These are phyloP conservation scores for Metschnikowia orientalis DNA, from an alignment of 805 yeast species.

Conservation along the genomic window DNA sequence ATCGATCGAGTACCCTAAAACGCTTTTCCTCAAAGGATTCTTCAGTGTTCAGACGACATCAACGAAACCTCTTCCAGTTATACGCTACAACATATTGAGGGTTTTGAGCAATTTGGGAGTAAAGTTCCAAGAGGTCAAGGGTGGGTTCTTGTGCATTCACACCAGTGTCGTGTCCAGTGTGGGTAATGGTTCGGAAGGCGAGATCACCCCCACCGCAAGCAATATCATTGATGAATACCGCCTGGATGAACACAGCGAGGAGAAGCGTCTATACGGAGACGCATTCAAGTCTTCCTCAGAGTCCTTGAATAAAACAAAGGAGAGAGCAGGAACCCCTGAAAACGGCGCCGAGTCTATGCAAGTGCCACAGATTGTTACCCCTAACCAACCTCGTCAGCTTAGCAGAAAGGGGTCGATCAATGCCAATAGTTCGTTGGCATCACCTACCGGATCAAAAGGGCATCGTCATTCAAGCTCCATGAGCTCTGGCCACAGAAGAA, in stretches of 20 bases:
- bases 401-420: slow-evolving; percentile 39
- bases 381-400: slow-evolving; percentile 20
- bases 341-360: slow-evolving; percentile 2
- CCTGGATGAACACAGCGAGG: slow-evolving; percentile 25
- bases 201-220: slow-evolving; percentile 15
- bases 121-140: slow-evolving; percentile 81
- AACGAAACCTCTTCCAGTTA: slow-evolving; percentile 84
- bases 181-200: slow-evolving; percentile 8
- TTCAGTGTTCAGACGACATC: slow-evolving; percentile 94
- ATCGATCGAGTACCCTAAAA: slow-evolving; percentile 88
- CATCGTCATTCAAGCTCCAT: slow-evolving; percentile 39
- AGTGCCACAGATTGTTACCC: slow-evolving; percentile 15
- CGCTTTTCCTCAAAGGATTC: slow-evolving; percentile 86
- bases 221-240: slow-evolving; percentile 17
- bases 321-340: slow-evolving; percentile 27
- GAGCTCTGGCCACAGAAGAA: slow-evolving; percentile 48
- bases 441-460: slow-evolving; percentile 18
- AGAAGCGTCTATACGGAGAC: slow-evolving; percentile 35
- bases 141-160: slow-evolving; percentile 86
- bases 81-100: slow-evolving; percentile 75
- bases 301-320: slow-evolving; percentile 22
- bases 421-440: slow-evolving; percentile 19
- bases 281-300: slow-evolving; percentile 35
- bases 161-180: slow-evolving; percentile 39
- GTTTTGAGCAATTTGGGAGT: slow-evolving; percentile 76